phyloP scores from a whole-genome alignment of 2,329 filamentous ascomycete genomes.

The Aspergillus novofumigatus region DNA sequence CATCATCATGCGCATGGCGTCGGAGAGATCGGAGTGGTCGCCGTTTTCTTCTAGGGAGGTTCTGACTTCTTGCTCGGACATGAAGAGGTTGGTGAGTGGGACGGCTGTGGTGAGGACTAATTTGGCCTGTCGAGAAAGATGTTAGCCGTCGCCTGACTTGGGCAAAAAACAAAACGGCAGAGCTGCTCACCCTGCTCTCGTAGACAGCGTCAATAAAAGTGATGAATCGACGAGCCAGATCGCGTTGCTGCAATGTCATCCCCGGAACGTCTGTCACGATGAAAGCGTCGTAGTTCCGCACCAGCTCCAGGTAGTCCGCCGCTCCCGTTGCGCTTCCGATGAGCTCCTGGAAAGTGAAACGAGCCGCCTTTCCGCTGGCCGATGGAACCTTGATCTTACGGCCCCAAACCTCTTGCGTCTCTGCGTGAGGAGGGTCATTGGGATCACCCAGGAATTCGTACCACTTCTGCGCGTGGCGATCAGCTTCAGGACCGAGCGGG shows the following conservation, averaged over 20 bases:
- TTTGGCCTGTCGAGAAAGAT: slow-evolving; percentile 63
- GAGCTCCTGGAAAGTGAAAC: slow-evolving; percentile 89
- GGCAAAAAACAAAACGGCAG: neutral
- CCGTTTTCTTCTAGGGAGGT: slow-evolving; percentile 50
- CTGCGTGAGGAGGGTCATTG: slow-evolving; percentile 68
- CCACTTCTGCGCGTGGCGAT: slow-evolving; percentile 86
- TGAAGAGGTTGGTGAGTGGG: slow-evolving; percentile 79
- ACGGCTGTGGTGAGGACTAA: slow-evolving; percentile 87
- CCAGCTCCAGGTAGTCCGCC: slow-evolving; percentile 91
- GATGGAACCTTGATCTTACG: slow-evolving; percentile 81
- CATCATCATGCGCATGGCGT: slow-evolving; percentile 75
- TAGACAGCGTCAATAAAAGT: slow-evolving; percentile 98
- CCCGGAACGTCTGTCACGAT: slow-evolving; percentile 86
- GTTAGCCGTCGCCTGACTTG: neutral
- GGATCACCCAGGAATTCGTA: slow-evolving; percentile 90
- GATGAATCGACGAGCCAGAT: slow-evolving; percentile 89
- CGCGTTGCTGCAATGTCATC: slow-evolving; percentile 82
- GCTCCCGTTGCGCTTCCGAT: slow-evolving; percentile 86
- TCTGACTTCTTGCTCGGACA: slow-evolving; percentile 66
- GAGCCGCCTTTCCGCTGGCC: slow-evolving; percentile 81
- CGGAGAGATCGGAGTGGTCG: slow-evolving; percentile 54
- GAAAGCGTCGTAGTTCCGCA: slow-evolving; percentile 85
- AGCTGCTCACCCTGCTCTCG: slow-evolving; percentile 56
- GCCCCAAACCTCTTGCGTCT: slow-evolving; percentile 85
- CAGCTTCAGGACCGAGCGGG: slow-evolving; percentile 72